phyloP scores from a whole-genome alignment of 495 filamentous ascomycete species.

The Filosporella fistucella region DNA sequence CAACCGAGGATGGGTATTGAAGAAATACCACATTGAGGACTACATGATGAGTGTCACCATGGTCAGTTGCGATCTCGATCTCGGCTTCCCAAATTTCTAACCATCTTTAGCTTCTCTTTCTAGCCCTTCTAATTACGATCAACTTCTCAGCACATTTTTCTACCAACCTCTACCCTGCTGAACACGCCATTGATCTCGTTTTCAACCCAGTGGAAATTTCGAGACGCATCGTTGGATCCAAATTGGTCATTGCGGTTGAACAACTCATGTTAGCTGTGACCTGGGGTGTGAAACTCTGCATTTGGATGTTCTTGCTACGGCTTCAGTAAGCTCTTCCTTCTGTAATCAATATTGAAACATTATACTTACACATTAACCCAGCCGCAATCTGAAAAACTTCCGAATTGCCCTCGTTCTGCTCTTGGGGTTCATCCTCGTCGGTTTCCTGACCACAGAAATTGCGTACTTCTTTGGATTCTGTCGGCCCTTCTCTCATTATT shows the following conservation, averaged over 20 bases:
- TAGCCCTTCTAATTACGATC: constrained; percentile 45
- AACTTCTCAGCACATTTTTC: constrained; percentile 49
- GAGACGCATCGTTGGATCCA: constrained; percentile 46
- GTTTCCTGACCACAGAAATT: constrained; percentile 55
- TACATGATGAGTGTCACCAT: constrained; percentile 51
- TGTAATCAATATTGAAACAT: not conserved
- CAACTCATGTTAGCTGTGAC: constrained; percentile 34
- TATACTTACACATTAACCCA: no score
- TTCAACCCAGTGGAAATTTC: constrained; percentile 36
- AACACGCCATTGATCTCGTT: constrained; percentile 37
- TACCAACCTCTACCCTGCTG: constrained; percentile 55
- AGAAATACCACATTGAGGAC: constrained; percentile 45
- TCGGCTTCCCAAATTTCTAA: constrained; percentile 2
- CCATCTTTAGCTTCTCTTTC: constrained; percentile 41
- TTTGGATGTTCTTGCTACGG: constrained; percentile 45
- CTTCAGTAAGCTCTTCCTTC: constrained; percentile 32
- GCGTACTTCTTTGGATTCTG: constrained; percentile 59
- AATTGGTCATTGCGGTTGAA: constrained; percentile 43
- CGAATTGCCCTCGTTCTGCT: constrained; percentile 46
- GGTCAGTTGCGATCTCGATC: constrained; percentile 29
- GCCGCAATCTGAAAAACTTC: no score
- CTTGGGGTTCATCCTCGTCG: constrained; percentile 43
- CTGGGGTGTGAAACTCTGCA: constrained; percentile 49
- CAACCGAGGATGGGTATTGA: constrained; percentile 25
- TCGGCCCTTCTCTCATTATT: constrained; percentile 55